A percentile compares a stretch with the other conserved stretches of the same genome.
Evolutionary conservation across 2,329 filamentous ascomycete species (phyloP).

Genomic region (Aspergillus alliaceus): DNA sequence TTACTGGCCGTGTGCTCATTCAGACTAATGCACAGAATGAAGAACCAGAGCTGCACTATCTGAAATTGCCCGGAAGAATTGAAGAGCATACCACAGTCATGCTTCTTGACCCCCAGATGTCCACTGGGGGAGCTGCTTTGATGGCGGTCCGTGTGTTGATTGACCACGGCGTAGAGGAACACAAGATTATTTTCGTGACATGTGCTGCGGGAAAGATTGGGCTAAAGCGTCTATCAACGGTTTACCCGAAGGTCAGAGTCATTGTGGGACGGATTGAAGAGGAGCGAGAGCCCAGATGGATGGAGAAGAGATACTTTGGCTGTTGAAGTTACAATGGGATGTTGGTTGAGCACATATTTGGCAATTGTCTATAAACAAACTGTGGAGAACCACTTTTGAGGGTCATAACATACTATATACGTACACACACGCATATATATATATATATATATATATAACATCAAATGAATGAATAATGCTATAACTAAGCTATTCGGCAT

Average conservation of each 20-base stretch:
- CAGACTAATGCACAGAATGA: constrained; percentile 82
- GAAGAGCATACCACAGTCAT: constrained; percentile 75
- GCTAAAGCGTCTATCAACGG: constrained; percentile 78
- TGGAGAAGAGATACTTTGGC: constrained; percentile 87
- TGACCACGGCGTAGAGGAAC: constrained; percentile 84
- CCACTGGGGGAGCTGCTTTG: constrained; percentile 76
- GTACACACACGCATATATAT: too few species aligned
- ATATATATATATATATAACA: not conserved
- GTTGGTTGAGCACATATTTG: not conserved
- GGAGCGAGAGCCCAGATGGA: constrained; percentile 83
- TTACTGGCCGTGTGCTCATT: constrained; percentile 84
- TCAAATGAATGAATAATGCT: not conserved
- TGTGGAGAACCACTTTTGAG: not conserved
- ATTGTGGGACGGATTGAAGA: constrained; percentile 80
- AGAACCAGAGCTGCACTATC: constrained; percentile 90
- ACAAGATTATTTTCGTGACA: constrained; percentile 87
- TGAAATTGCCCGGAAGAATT: constrained; percentile 75
- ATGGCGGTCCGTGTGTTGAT: constrained; percentile 97
- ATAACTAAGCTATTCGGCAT: not conserved
- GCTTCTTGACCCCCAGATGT: constrained; percentile 91
- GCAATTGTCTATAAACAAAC: not conserved
- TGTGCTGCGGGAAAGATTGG: constrained; percentile 86
- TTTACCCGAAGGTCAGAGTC: constrained; percentile 83
- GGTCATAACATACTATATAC: too few species aligned
- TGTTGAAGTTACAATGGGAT: constrained; percentile 55